These are phyloP conservation scores for Pyrrhoderma noxium DNA, from an alignment of 1,284 basidiomycete species.

Conservation along the genomic window DNA sequence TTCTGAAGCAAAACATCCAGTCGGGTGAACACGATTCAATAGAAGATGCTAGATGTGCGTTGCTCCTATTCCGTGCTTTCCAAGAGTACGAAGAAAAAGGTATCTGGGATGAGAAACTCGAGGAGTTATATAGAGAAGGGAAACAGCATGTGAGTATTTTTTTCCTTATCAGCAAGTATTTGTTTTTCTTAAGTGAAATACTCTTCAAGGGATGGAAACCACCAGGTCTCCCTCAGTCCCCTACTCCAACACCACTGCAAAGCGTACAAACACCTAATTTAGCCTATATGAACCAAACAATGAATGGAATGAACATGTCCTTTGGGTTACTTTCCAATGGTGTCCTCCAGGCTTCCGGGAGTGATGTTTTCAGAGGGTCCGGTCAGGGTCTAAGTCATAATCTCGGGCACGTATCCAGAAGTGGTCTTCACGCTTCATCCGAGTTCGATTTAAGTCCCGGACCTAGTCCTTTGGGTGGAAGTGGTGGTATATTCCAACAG, in stretches of 20 bases:
- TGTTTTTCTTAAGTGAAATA: background rate
- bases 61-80: slow-evolving; percentile 83
- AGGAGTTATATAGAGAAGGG: slow-evolving; percentile 72
- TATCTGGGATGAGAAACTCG: slow-evolving; percentile 82
- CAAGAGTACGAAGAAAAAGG: slow-evolving; percentile 71
- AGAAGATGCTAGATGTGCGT: slow-evolving; percentile 86
- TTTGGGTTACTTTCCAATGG: no score
- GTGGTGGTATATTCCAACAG: background rate
- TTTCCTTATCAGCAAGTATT: background rate
- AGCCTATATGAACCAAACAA: background rate
- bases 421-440: background rate
- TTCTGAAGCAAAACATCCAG: slow-evolving; percentile 89
- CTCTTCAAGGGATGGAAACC: slow-evolving; percentile 52
- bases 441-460: background rate
- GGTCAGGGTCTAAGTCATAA: no score
- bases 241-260: slow-evolving; percentile 11
- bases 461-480: slow-evolving; percentile 1
- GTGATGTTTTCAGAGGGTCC: background rate
- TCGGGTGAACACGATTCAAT: slow-evolving; percentile 94
- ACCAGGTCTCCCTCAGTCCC: slow-evolving; percentile 28
- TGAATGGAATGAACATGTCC: no score
- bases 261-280: background rate
- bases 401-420: no score
- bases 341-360: background rate
- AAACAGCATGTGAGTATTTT: slow-evolving; percentile 51